Evolutionary conservation across 768 basidiomycete genomes (phyloP).

Genomic region (Pulveroboletus sp.): DNA sequence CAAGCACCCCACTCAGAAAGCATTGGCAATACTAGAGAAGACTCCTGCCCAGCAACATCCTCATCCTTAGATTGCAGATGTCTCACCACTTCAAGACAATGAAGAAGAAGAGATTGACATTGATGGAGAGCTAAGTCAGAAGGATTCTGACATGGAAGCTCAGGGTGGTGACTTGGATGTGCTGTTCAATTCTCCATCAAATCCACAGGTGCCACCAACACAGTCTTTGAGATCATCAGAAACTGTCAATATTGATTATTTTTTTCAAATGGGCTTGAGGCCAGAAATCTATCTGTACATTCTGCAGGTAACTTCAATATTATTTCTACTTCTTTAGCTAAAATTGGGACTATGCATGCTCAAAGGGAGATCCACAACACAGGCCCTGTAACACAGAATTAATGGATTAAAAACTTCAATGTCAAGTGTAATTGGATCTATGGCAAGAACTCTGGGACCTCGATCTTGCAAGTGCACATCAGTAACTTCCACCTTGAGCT

Average conservation of each 20-base stretch:
- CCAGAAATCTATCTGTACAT: background rate
- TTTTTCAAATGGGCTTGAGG: background rate
- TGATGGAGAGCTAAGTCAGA: background rate
- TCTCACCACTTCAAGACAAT: no score
- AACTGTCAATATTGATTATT: no score
- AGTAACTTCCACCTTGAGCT: background rate
- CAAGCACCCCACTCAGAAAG: no score
- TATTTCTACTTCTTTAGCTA: background rate
- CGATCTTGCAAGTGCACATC: background rate
- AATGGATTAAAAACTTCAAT: background rate
- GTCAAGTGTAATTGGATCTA: background rate
- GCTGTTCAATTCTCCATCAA: background rate
- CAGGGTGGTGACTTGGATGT: background rate
- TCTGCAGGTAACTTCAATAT: background rate
- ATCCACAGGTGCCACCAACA: background rate
- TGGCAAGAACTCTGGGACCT: background rate
- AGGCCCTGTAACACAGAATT: background rate
- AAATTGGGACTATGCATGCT: background rate
- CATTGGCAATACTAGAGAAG: no score
- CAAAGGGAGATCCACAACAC: background rate
- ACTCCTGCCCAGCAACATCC: no score
- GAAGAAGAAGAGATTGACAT: background rate
- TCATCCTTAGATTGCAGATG: no score
- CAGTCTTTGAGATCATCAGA: no score
- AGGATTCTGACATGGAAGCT: background rate